A percentile compares a stretch with the other conserved stretches of the same genome.
These are phyloP conservation scores for Diaporthe ilicicola DNA, from an alignment of 2,329 filamentous ascomycete genomes.

Conservation along the genomic window DNA sequence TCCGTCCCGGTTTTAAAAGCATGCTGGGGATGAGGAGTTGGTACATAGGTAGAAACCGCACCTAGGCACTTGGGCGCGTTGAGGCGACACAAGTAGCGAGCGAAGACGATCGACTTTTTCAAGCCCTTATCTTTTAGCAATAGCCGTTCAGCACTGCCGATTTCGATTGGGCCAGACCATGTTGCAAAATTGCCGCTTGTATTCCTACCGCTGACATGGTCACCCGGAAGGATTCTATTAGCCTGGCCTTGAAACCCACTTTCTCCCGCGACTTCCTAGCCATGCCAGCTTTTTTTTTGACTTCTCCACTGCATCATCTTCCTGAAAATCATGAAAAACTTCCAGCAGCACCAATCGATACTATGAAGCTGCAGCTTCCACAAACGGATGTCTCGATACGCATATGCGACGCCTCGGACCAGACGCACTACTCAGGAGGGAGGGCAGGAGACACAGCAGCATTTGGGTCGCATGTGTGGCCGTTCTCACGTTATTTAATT, in stretches of 20 bases:
- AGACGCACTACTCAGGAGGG: neutral
- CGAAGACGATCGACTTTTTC: neutral
- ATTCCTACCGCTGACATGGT: slow-evolving; percentile 9
- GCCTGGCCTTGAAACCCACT: slow-evolving; percentile 14
- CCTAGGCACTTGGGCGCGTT: neutral
- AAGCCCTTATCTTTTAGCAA: slow-evolving; percentile 8
- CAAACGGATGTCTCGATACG: neutral
- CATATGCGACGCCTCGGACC: neutral
- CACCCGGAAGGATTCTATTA: slow-evolving; percentile 16
- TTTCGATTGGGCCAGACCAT: neutral
- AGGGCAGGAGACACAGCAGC: neutral
- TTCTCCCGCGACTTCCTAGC: slow-evolving; percentile 7
- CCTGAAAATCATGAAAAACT: neutral
- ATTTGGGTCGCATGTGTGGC: neutral
- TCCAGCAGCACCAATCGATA: neutral
- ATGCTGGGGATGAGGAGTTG: neutral
- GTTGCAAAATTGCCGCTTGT: slow-evolving; percentile 3
- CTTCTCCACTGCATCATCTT: neutral
- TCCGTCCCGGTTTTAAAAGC: neutral
- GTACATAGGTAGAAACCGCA: neutral
- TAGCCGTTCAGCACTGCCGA: neutral
- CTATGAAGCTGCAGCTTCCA: neutral
- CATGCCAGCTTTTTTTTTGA: neutral
- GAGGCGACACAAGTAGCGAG: neutral
- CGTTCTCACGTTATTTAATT: neutral